These are phyloP conservation scores for Metroxylon sagu DNA, from an alignment of 176 grass and related monocot species.

Conservation along the genomic window DNA sequence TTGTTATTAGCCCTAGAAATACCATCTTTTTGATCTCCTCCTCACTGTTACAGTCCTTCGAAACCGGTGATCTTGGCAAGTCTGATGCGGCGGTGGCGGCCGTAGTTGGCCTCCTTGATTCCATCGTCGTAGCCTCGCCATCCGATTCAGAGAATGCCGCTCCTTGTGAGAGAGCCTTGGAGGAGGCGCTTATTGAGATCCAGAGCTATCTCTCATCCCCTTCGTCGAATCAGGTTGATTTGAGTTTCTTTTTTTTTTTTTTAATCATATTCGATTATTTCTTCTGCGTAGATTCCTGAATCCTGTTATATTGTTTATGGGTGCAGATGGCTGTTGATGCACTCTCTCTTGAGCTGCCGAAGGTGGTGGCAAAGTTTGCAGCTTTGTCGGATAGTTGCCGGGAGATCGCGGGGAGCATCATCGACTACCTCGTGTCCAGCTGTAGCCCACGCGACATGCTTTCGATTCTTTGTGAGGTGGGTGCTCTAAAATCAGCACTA, in stretches of 20 bases:
- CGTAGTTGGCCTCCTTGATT: not conserved
- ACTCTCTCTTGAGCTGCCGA: conserved; percentile 54
- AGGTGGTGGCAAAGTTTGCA: conserved; percentile 40
- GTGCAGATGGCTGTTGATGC: conserved; percentile 42
- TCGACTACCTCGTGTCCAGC: conserved; percentile 30
- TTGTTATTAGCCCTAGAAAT: not conserved
- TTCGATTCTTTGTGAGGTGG: conserved; percentile 56
- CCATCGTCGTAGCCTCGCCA: not conserved
- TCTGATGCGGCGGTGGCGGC: conserved; percentile 2
- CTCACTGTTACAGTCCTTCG: not conserved
- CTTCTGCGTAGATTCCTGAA: not conserved
- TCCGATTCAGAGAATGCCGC: not conserved
- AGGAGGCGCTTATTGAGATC: conserved; percentile 45
- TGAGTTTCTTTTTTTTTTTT: not conserved
- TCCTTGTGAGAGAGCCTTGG: not conserved
- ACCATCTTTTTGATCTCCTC: too few species aligned
- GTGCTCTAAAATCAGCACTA: not conserved
- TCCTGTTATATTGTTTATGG: not conserved
- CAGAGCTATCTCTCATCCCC: conserved; percentile 27
- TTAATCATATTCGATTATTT: not conserved
- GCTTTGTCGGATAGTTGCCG: conserved; percentile 23
- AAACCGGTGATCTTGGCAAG: not conserved
- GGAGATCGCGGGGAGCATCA: conserved; percentile 18
- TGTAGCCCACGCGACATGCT: conserved; percentile 64
- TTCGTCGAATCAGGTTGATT: conserved; percentile 36